Conservation (phyloP, 1,284 basidiomycete species). For the Earliella scabrosa region DNA sequence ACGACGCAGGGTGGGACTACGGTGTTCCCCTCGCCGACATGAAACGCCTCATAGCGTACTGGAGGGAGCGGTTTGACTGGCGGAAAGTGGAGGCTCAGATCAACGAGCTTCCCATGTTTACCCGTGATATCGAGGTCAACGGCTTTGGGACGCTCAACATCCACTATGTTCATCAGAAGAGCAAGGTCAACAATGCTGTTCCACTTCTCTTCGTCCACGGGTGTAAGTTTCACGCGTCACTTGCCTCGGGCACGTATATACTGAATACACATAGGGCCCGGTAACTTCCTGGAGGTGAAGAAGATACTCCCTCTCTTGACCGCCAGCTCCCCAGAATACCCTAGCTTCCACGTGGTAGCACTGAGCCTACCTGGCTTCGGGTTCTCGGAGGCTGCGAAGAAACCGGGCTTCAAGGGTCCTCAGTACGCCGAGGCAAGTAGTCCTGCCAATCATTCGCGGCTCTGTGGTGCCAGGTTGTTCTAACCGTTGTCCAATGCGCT, state of each 20-base stretch:
- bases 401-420: conserved; percentile 36
- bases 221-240: conserved; percentile 39
- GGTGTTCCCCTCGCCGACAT: conserved; percentile 53
- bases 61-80: conserved; percentile 54
- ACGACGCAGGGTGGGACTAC: conserved; percentile 48
- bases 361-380: conserved; percentile 47
- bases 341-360: conserved; percentile 50
- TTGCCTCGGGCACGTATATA: background rate
- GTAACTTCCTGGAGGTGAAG: conserved; percentile 46
- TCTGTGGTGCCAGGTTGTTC: too few relatives aligned
- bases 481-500: background rate
- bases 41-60: conserved; percentile 44
- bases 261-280: conserved; percentile 39
- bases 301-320: conserved; percentile 37
- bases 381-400: conserved; percentile 38
- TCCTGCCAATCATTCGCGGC: background rate
- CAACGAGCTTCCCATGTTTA: conserved; percentile 54
- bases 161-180: conserved; percentile 56
- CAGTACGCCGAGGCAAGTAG: conserved; percentile 19
- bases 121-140: conserved; percentile 46
- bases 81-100: conserved; percentile 45
- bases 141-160: conserved; percentile 47
- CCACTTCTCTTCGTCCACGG: conserved; percentile 59
- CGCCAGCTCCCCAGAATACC: conserved; percentile 27
- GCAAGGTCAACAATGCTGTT: conserved; percentile 44